Conservation (phyloP, 2,329 filamentous ascomycete species). For the Aspergillus fischeri region DNA sequence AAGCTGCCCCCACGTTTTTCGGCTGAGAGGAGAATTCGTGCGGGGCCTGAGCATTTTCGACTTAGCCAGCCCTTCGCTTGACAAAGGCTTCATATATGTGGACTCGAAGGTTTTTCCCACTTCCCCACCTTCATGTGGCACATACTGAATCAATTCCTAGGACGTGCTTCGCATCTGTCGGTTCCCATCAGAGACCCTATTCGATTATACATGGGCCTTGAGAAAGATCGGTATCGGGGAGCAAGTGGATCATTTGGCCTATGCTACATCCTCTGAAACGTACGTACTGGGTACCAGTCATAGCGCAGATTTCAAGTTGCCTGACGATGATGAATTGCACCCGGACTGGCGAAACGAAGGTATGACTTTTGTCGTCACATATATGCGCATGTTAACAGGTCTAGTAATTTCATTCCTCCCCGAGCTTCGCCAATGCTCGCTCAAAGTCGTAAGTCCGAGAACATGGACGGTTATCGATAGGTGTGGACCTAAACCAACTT, state of each 20-base stretch:
- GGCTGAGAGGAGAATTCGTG: conserved; percentile 64
- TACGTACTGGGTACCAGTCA: conserved; percentile 73
- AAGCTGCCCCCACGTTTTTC: conserved; percentile 69
- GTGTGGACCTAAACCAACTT: conserved; percentile 20
- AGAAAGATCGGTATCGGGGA: conserved; percentile 66
- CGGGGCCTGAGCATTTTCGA: conserved; percentile 72
- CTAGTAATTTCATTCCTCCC: conserved; percentile 58
- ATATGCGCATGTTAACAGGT: conserved; percentile 10
- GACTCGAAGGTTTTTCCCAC: conserved; percentile 52
- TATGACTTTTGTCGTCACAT: conserved; percentile 22
- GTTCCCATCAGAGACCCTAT: conserved; percentile 63
- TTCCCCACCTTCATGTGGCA: not conserved
- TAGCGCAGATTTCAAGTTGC: conserved; percentile 70
- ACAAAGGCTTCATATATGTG: conserved; percentile 78
- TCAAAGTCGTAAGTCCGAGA: conserved; percentile 74
- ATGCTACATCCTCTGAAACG: conserved; percentile 68
- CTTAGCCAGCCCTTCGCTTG: conserved; percentile 60
- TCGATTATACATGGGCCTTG: conserved; percentile 73
- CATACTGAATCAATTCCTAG: conserved; percentile 29
- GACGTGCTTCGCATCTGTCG: conserved; percentile 71
- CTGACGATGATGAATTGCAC: conserved; percentile 80
- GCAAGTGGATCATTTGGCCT: conserved; percentile 69
- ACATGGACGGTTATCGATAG: conserved; percentile 77
- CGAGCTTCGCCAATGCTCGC: conserved; percentile 62
- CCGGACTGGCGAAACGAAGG: conserved; percentile 73